phyloP scores from a whole-genome alignment of 768 basidiomycete species.

The Lentinula raphanica region DNA sequence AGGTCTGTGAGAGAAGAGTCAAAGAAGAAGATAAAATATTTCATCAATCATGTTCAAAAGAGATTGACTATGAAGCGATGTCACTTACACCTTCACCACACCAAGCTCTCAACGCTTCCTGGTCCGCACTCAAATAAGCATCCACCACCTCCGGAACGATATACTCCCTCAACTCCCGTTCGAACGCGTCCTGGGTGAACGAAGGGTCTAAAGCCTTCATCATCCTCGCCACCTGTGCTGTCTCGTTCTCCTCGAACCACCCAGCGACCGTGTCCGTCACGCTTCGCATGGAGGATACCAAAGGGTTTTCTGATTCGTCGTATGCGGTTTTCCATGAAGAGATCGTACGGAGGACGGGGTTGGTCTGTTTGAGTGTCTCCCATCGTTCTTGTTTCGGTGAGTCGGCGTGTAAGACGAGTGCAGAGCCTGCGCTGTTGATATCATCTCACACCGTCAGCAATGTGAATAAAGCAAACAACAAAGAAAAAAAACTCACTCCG shows the following conservation, averaged over 20 bases:
- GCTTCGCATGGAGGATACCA: conserved; percentile 73
- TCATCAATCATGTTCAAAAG: neutral
- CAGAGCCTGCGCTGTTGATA: conserved; percentile 70
- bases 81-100: conserved; percentile 87
- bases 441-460: neutral
- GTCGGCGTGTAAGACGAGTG: conserved; percentile 80
- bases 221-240: conserved; percentile 85
- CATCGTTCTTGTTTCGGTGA: conserved; percentile 75
- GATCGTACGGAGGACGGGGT: conserved; percentile 64
- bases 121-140: conserved; percentile 88
- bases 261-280: conserved; percentile 83
- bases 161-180: conserved; percentile 89
- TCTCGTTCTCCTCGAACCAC: conserved; percentile 97
- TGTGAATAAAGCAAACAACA: too few species aligned
- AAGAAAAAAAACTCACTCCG: conserved; percentile 54
- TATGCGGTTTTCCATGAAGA: conserved; percentile 61
- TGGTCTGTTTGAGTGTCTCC: conserved; percentile 75
- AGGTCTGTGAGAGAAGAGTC: too few species aligned
- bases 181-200: conserved; percentile 83
- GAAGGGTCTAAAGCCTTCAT: conserved; percentile 86
- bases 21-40: neutral
- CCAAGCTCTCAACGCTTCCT: conserved; percentile 82
- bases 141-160: conserved; percentile 98
- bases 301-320: conserved; percentile 90
- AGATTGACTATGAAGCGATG: neutral